Conservation (phyloP, 495 filamentous ascomycete genomes). For the Annulohypoxylon maeteangense region DNA sequence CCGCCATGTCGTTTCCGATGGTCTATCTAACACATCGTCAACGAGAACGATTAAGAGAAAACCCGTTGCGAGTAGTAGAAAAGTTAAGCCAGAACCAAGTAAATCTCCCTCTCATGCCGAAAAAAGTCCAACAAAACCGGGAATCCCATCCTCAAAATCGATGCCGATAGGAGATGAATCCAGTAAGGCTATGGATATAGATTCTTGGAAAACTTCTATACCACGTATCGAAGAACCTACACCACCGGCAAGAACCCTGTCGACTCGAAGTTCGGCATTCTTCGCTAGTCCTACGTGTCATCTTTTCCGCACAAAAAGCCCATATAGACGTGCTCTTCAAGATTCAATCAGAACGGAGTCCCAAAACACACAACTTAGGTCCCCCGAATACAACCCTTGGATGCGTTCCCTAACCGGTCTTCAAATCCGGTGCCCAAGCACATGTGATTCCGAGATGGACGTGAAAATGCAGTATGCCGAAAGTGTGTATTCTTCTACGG, state of each 20-base stretch:
- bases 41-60: slow-evolving; percentile 9
- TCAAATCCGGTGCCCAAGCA: slow-evolving; percentile 42
- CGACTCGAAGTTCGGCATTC: slow-evolving; percentile 50
- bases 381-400: slow-evolving; percentile 61
- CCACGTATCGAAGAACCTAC: slow-evolving; percentile 12
- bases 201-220: neutral
- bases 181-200: neutral
- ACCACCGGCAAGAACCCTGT: slow-evolving; percentile 25
- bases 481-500: slow-evolving; percentile 57
- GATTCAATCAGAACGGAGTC: slow-evolving; percentile 52
- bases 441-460: slow-evolving; percentile 47
- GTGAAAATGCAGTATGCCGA: slow-evolving; percentile 51
- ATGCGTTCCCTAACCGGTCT: slow-evolving; percentile 53
- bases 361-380: slow-evolving; percentile 32
- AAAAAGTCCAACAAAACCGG: neutral
- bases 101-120: neutral
- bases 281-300: slow-evolving; percentile 58
- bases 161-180: neutral
- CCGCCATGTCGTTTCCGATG: slow-evolving; percentile 46
- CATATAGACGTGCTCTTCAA: slow-evolving; percentile 64
- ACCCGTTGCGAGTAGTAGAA: neutral
- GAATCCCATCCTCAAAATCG: slow-evolving; percentile 8
- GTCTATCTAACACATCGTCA: slow-evolving; percentile 22
- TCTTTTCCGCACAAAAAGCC: slow-evolving; percentile 63
- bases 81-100: neutral